These are phyloP conservation scores for Hypoxylon rickii DNA, from an alignment of 495 filamentous ascomycete species.

Conservation along the genomic window DNA sequence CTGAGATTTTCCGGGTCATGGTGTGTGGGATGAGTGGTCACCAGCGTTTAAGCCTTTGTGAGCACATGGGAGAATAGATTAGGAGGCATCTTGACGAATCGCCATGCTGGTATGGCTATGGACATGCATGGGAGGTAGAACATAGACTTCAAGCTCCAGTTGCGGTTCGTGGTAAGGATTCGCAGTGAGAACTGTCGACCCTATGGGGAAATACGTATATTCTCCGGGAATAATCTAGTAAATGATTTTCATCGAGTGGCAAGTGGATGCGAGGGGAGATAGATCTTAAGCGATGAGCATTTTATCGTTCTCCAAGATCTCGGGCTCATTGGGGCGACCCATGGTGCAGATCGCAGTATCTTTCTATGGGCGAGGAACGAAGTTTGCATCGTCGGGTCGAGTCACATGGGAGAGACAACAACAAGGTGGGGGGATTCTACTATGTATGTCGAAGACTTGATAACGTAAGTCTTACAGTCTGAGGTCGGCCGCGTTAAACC, in stretches of 20 bases:
- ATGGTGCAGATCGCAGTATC: slow-evolving; percentile 10
- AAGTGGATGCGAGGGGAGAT: neutral
- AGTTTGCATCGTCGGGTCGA: slow-evolving; percentile 9
- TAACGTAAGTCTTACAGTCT: too few relatives aligned
- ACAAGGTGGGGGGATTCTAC: too few relatives aligned
- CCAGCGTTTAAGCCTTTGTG: neutral
- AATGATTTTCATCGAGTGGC: too few relatives aligned
- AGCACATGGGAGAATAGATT: slow-evolving; percentile 16
- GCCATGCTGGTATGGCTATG: slow-evolving; percentile 6
- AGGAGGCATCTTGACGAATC: slow-evolving; percentile 1
- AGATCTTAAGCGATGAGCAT: neutral
- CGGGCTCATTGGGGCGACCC: neutral
- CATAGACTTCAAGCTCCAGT: too few relatives aligned
- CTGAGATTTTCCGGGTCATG: neutral
- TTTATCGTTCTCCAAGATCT: neutral
- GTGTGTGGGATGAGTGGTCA: neutral
- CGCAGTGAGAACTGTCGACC: too few relatives aligned
- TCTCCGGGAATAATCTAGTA: too few relatives aligned
- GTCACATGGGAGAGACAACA: too few relatives aligned
- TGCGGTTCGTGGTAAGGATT: neutral
- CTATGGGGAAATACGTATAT: neutral
- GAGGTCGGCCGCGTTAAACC: too few relatives aligned
- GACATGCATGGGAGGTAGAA: too few relatives aligned
- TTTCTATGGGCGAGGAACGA: neutral
- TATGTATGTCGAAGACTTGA: too few relatives aligned